Conservation (phyloP, 1,139 yeast genomes). For the Saccharomyces hybrid region DNA sequence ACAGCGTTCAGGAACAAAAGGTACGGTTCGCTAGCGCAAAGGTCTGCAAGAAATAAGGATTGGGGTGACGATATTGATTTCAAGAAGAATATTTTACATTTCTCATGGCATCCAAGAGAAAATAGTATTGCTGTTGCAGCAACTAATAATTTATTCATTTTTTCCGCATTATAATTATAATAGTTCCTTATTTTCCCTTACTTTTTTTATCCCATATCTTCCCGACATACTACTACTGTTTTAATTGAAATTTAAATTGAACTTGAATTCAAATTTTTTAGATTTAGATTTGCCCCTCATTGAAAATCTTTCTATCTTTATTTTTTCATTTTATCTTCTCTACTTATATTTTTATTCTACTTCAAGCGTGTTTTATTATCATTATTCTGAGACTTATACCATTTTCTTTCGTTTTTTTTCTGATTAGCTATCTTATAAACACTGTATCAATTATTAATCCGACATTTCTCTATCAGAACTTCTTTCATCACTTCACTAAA, state of each 20-base stretch:
- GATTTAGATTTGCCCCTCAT: neutral
- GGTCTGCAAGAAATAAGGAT: slow-evolving; percentile 43
- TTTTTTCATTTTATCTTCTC: neutral
- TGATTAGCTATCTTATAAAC: neutral
- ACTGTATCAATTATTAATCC: neutral
- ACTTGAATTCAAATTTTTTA: neutral
- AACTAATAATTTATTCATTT: slow-evolving; percentile 83
- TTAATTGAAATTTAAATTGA: slow-evolving; percentile 4
- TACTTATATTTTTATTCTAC: neutral
- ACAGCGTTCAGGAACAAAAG: slow-evolving; percentile 66
- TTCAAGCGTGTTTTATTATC: neutral
- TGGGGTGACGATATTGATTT: slow-evolving; percentile 79
- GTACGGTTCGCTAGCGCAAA: slow-evolving; percentile 26
- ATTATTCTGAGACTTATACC: neutral
- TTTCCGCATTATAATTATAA: slow-evolving; percentile 48
- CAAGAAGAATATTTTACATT: slow-evolving; percentile 87
- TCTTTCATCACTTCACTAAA: neutral
- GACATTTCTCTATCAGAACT: neutral
- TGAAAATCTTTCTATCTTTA: neutral
- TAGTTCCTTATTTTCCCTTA: neutral
- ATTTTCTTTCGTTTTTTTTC: neutral
- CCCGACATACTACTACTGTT: neutral
- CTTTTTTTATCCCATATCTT: no score
- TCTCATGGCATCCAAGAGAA: slow-evolving; percentile 98
- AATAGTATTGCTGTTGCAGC: slow-evolving; percentile 98